Base-by-base conservation (phyloP, 2,329 filamentous ascomycete genomes). In the Coniochaeta prunicola region DNA sequence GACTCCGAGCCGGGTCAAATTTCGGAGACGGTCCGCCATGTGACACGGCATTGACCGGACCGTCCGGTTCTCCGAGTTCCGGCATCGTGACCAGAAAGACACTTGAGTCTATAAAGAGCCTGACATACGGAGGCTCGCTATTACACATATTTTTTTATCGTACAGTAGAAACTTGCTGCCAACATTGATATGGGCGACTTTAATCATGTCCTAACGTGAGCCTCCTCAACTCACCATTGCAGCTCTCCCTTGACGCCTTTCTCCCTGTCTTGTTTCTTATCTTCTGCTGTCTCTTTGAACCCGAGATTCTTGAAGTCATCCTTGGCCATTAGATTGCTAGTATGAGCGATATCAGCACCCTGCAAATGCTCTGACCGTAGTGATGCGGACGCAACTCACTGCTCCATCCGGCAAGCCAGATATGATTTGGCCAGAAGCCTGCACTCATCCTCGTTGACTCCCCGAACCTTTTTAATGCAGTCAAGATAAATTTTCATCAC, bases 231-330 rank as follows among this genome's bases (percentile, higher is more conserved):
- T 67, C 66, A 73, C 74, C 74, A 71, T 57, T 60, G 60, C 61
- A 71, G 63, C 62, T 72, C 72, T 59, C 71, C 71, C 55, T 74
- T 70, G 53, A 68, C 65, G 17, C 67, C 65, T 56, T 65, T 63
- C 59, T 70, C 66, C 4, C 63, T 58, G 60, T 53, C 56, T 15
- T 58, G 55, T 33, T 67, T 63, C 45, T 69, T 60, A 1, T 72
- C 68, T 15, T 72, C 69, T 24, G 63, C 59, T 10, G 65, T 55
- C 31, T 84, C 80, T 6, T 79, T 76, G 66, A 96, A 94, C 0
- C 94, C 94, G 42, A 99, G 78, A 69, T 99, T 99, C 73, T 90
- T 91, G 74, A 97, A 94, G 60, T 96, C 90, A 69, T 99, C 94
- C 65, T 84, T 91, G 8, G 92, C 92, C 94, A 99, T 99, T 33